Evolutionary conservation across 192 early-diverging fungal species (phyloP), one percentile per base, ranked within the genome.

Genomic region (Phlyctochytrium arcticum): DNA sequence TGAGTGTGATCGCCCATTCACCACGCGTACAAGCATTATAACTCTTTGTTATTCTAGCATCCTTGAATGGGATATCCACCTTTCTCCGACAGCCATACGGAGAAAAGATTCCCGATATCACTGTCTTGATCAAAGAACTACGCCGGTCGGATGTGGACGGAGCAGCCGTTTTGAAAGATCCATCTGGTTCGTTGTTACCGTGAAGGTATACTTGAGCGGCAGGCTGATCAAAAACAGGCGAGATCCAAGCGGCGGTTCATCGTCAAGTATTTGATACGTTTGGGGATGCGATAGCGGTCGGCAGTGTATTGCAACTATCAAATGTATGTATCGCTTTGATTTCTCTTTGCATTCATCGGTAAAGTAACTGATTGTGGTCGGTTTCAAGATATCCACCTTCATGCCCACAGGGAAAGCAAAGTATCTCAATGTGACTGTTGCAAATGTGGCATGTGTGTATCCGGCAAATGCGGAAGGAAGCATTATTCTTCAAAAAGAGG

Each of bases 151-250:
- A 60, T 26, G 10, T 46, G 3, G 58, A 60, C 29, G 58, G 32
- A 17, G 58, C 32, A 9, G 58, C 58, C 9, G 12, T 36, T 17
- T 60, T 60, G 15, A 60, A 60, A 29, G 58, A 60, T 26, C 36
- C 58, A 19, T 19, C 58, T 17, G 58, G 55, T 57, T 23, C 10
- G 34, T 35, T 33, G n/a, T n/a, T n/a, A 3, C 19, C 34, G 32
- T 29, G 23, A 3, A 57, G 29, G 50, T 26, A 2, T 2, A 30
- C 21, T 15, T 2, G 0, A 0, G 24, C 24, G 29, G 29, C 1
- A 53, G 12, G 12, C 26, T n/a, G 9, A 31, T 57, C 32, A 15
- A 32, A 34, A 1, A 23, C 24, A 57, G 55, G 36, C 17, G 34
- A 44, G 7, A 60, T 60, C 23, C 34, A 29, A 10, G 58, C 36